A percentile compares a stretch with the other conserved stretches of the same genome.
Conservation (phyloP, 805 yeast genomes). For the Teunomyces barrocoloradensis region DNA sequence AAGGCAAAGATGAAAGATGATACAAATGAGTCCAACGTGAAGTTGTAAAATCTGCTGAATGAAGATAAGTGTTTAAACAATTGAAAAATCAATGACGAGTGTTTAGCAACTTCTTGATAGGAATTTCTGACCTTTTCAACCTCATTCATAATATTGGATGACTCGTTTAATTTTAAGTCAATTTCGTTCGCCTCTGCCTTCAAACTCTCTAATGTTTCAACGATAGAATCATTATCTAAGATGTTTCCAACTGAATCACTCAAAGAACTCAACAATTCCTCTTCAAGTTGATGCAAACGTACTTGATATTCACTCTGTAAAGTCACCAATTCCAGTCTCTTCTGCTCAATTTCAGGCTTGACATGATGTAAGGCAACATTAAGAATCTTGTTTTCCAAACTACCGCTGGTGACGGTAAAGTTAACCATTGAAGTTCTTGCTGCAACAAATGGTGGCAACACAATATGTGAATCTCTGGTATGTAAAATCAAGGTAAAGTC, state of each 20-base stretch:
- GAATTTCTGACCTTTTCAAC: slow-evolving; percentile 48
- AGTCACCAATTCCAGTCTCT: slow-evolving; percentile 52
- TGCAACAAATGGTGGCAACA: slow-evolving; percentile 52
- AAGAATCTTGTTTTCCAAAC: slow-evolving; percentile 61
- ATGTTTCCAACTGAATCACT: slow-evolving; percentile 58
- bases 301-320: slow-evolving; percentile 59
- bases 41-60: slow-evolving; percentile 56
- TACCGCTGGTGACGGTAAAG: slow-evolving; percentile 68
- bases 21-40: slow-evolving; percentile 44
- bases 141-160: slow-evolving; percentile 51
- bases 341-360: slow-evolving; percentile 64
- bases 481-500: slow-evolving; percentile 60
- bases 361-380: slow-evolving; percentile 52
- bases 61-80: slow-evolving; percentile 37
- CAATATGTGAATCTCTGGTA: slow-evolving; percentile 54
- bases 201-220: slow-evolving; percentile 59
- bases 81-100: slow-evolving; percentile 50
- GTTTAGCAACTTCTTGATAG: slow-evolving; percentile 55
- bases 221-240: slow-evolving; percentile 62
- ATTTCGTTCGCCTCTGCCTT: slow-evolving; percentile 62
- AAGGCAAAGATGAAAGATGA: slow-evolving; percentile 15
- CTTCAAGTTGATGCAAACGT: slow-evolving; percentile 55
- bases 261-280: slow-evolving; percentile 54
- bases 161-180: slow-evolving; percentile 50
- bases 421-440: slow-evolving; percentile 65